These are phyloP conservation scores for Phialophora verrucosa DNA, from an alignment of 2,329 filamentous ascomycete genomes.

Conservation along the genomic window DNA sequence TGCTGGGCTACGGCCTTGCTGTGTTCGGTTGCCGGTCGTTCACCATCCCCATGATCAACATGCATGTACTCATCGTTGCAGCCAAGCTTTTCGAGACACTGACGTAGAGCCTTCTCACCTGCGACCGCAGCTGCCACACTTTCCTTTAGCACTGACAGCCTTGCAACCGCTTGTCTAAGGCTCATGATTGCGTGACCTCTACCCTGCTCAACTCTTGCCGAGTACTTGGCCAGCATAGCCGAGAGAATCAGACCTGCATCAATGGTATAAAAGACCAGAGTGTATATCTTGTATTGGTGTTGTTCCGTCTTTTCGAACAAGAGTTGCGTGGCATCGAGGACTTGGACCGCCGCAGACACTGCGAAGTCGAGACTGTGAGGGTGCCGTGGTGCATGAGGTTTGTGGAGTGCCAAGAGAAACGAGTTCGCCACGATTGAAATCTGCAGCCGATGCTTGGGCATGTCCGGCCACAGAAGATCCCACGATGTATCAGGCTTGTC, in stretches of 20 bases:
- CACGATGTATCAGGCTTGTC: constrained; percentile 17
- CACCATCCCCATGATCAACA: neutral
- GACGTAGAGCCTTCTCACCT: neutral
- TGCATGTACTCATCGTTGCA: neutral
- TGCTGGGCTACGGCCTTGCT: neutral
- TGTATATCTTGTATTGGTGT: constrained; percentile 17
- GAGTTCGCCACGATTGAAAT: constrained; percentile 16
- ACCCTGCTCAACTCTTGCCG: neutral
- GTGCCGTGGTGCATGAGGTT: constrained; percentile 8
- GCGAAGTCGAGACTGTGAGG: constrained; percentile 6
- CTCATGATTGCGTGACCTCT: neutral
- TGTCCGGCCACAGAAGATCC: constrained; percentile 18
- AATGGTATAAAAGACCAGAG: constrained; percentile 15
- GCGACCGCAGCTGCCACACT: neutral
- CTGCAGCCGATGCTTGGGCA: constrained; percentile 16
- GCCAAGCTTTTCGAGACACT: neutral
- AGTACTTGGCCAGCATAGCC: neutral
- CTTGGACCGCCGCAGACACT: constrained; percentile 11
- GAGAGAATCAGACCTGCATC: constrained; percentile 18
- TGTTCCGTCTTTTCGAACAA: neutral
- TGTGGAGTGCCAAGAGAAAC: constrained; percentile 18
- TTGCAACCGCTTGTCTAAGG: neutral
- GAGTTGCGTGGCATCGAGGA: constrained; percentile 5
- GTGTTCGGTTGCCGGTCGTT: neutral
- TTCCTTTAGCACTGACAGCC: neutral